Evolutionary conservation across 352 stramenopile species (phyloP).

Genomic region (Blastocystis hominis): DNA sequence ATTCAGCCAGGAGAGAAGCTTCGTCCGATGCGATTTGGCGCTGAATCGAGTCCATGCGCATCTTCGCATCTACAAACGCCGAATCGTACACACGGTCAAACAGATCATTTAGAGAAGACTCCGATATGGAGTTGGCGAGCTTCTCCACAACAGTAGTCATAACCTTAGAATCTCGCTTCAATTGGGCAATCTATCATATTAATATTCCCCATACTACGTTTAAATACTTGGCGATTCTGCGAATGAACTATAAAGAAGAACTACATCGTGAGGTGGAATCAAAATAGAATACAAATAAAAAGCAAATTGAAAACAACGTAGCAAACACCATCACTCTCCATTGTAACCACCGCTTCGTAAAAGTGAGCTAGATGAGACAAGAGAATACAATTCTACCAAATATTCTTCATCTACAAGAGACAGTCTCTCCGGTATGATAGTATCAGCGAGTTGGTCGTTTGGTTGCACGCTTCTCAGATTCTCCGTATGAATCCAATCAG

Average conservation of each 20-base stretch:
- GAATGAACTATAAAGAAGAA: constrained; percentile 47
- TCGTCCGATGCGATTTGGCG: neutral
- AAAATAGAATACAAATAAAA: neutral
- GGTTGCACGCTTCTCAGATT: neutral
- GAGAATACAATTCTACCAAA: neutral
- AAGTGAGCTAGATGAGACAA: neutral
- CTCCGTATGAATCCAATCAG: neutral
- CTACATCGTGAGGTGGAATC: neutral
- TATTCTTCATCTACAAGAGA: neutral
- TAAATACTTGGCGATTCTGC: neutral
- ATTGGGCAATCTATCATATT: neutral
- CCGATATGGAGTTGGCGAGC: neutral
- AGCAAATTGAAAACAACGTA: neutral
- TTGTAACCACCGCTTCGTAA: neutral
- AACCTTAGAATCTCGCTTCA: neutral
- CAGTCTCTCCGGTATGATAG: neutral
- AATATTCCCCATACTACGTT: neutral
- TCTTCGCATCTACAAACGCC: neutral
- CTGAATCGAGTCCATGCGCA: neutral
- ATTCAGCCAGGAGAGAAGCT: constrained; percentile 1
- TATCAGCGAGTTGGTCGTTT: neutral
- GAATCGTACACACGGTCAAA: constrained; percentile 4
- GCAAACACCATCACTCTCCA: neutral
- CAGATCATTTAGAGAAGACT: neutral
- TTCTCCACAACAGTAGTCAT: neutral